These are phyloP conservation scores for Microthyrium microscopicum DNA, from an alignment of 2,329 filamentous ascomycete genomes.

Conservation along the genomic window DNA sequence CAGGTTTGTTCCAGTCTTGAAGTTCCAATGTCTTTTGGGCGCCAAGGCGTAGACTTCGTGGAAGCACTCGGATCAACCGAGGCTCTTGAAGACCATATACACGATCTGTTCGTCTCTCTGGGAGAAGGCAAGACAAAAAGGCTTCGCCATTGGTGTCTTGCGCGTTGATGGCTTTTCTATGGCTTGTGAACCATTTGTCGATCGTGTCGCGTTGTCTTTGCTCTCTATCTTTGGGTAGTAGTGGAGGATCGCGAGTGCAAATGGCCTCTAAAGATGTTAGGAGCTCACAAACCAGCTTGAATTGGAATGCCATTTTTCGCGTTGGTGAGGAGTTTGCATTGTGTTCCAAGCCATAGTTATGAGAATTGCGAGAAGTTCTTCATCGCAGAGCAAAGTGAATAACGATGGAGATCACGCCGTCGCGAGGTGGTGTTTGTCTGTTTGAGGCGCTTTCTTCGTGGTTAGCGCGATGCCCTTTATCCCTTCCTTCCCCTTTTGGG, in stretches of 20 bases:
- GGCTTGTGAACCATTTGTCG: slow-evolving; percentile 49
- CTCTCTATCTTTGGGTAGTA: slow-evolving; percentile 18
- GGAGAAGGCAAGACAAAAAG: slow-evolving; percentile 59
- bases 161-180: slow-evolving; percentile 42
- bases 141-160: slow-evolving; percentile 42
- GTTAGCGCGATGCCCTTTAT: too few species aligned
- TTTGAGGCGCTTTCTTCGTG: too few species aligned
- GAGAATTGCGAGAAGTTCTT: too few species aligned
- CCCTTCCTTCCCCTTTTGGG: too few species aligned
- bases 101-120: slow-evolving; percentile 58
- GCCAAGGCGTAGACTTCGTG: slow-evolving; percentile 48
- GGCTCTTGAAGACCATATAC: slow-evolving; percentile 54
- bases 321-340: too few species aligned
- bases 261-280: slow-evolving; percentile 48
- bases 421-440: too few species aligned
- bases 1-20: slow-evolving; percentile 41
- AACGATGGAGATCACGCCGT: too few species aligned
- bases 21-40: slow-evolving; percentile 44
- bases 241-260: slow-evolving; percentile 23
- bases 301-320: slow-evolving; percentile 49
- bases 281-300: slow-evolving; percentile 56
- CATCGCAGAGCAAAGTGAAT: too few species aligned
- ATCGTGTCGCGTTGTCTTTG: slow-evolving; percentile 25
- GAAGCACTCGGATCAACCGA: slow-evolving; percentile 49
- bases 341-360: too few species aligned